Evolutionary conservation across 148 eudicot species (phyloP), one percentile per base, ranked within the genome.

Genomic region (Mesembryanthemum crystallinum): DNA sequence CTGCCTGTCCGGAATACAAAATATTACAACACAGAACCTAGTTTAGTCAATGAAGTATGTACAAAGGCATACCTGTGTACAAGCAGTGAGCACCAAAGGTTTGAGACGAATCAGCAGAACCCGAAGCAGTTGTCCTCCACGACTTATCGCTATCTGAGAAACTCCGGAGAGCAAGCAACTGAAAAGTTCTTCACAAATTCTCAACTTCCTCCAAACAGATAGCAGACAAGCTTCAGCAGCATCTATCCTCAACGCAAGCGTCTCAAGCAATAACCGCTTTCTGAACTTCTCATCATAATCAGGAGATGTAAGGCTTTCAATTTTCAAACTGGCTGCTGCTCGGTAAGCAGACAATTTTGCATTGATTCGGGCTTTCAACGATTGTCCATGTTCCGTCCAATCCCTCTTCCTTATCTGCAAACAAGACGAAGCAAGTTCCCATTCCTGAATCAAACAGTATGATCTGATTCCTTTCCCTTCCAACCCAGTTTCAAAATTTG

Each of bases 361-460:
- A 72, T 86, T 87, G 77, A 96, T 85, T 67, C 94, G 90, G 49
- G 87, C 86, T 88, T 92, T 96, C 64, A 96, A 80, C 33, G 71
- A 77, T 29, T 87, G 85, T 63, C 97, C 98, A 67, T 92, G 94
- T 75, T 90, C 94, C 1, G 90, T 82, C 97, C 98, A 96, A 61
- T 92, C 99, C 72, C 93, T 84, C 92, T 87, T 96, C 87, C 93
- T 87, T 84, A 91, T 83, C 99, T 96, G 90, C 83, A 83, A 84
- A 79, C 47, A 72, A 67, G 47, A 78, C 32, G 30, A 29, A 69
- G 51, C 35, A 77, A 14, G 21, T 39, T 60, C 47, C 58, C 62
- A 62, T 49, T 47, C 62, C 18, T 63, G 55, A 13, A 52, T 52
- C 47, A 74, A 69, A 51, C 49, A 12, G 17, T 49, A 6, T n/a